Evolutionary conservation across 2,329 filamentous ascomycete species (phyloP), one percentile per base, ranked within the genome.

Genomic region (Moelleriella libera): DNA sequence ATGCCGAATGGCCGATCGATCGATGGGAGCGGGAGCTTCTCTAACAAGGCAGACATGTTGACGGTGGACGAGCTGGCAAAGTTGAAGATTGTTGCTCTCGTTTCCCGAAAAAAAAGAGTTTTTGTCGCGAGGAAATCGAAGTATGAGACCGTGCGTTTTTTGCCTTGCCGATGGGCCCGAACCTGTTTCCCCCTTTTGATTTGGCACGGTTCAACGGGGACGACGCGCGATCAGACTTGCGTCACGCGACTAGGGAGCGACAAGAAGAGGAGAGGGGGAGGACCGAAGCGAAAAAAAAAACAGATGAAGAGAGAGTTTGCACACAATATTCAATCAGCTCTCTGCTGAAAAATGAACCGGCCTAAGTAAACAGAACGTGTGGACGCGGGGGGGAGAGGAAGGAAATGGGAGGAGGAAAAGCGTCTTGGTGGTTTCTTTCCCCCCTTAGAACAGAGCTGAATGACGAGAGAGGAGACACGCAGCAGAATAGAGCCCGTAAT

Each of bases 1-100:
- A 97, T 72, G 65, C 90, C 92, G 60, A 97, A 97, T 34, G 90
- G 90, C 54, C 85, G 81, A 64, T 96, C 89, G 67, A 97, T 75
- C 52, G 88, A 88, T 48, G 90, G 90, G 55, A 80, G 63, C 63
- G 86, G 75, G 52, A 81, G 59, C 57, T 75, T 67, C 60, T 76
- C 71, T 67, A 67, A 72, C 54, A 76, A 69, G 68, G 65, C 50
- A 48, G 63, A 49, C 46, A 60, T 63, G 62, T 67, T 68, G 60
- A 51, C 56, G 57, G 57, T 54, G 51, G 43, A 30, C 11, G 43
- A 12, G 32, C 8, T 37, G 32, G 32, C 32, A 37, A 8, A 8
- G 32, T 37, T 12, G 32, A 37, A 12, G 32, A 21, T 3, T 21
- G 21, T 21, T 21, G 21, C 21, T 21, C 21, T 21, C 21, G 21